A percentile compares a stretch with the other conserved stretches of the same genome.
Evolutionary conservation across 2,329 filamentous ascomycete genomes (phyloP).

Genomic region (Metarhizium anisopliae): DNA sequence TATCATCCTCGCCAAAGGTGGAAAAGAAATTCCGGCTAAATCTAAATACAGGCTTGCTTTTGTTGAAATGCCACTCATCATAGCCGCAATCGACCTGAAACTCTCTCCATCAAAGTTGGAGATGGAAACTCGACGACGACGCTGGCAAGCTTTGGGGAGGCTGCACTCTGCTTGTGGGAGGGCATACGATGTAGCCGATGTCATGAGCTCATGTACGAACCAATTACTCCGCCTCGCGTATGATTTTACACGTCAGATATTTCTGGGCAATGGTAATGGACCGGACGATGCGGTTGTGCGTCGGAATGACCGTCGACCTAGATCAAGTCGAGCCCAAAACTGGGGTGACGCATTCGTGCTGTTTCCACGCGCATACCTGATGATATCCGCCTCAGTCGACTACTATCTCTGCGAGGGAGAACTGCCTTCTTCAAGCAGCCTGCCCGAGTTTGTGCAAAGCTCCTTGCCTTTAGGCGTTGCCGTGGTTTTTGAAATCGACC

Average conservation of each 20-base stretch:
- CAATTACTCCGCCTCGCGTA: not conserved
- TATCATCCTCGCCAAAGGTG: not conserved
- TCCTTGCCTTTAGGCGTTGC: not conserved
- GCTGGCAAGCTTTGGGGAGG: not conserved
- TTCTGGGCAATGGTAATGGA: not conserved
- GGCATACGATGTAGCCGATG: not conserved
- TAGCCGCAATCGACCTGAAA: not conserved
- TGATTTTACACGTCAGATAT: not conserved
- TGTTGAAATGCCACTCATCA: not conserved
- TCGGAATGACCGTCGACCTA: no score
- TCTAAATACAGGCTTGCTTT: not conserved
- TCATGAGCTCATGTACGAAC: not conserved
- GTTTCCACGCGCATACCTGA: not conserved
- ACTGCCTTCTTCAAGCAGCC: not conserved
- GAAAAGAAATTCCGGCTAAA: not conserved
- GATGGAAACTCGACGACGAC: not conserved
- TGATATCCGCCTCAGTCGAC: not conserved
- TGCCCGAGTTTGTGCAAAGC: not conserved
- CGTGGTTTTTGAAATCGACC: not conserved
- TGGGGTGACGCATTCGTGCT: not conserved
- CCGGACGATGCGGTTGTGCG: not conserved
- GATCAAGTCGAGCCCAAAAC: not conserved
- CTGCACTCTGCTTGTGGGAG: not conserved
- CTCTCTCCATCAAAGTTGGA: not conserved
- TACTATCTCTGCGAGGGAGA: not conserved